Evolutionary conservation across 768 basidiomycete genomes (phyloP).

Genomic region (Cubamyces sp.): DNA sequence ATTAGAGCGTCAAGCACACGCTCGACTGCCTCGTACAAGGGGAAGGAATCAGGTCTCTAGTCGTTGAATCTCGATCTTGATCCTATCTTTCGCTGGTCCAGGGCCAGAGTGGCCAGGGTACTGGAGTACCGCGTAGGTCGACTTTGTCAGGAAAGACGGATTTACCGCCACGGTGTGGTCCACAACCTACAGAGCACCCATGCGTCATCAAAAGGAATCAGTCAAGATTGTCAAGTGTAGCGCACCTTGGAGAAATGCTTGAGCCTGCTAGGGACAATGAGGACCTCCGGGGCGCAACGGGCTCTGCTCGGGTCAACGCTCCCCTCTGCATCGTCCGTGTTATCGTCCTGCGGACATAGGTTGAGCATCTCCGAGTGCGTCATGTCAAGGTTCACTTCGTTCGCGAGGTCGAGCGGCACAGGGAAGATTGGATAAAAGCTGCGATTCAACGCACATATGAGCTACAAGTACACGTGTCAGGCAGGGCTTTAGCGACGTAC

Average conservation of each 20-base stretch:
- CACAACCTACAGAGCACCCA: constrained; percentile 56
- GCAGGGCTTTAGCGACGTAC: constrained; percentile 43
- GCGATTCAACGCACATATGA: background rate
- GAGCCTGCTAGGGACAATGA: constrained; percentile 85
- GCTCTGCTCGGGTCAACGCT: constrained; percentile 9
- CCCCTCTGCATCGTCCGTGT: constrained; percentile 42
- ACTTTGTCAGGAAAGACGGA: constrained; percentile 75
- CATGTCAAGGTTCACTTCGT: constrained; percentile 89
- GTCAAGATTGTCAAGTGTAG: constrained; percentile 7
- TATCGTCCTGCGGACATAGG: constrained; percentile 27
- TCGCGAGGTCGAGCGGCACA: constrained; percentile 68
- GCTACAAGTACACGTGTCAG: background rate
- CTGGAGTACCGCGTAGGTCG: constrained; percentile 52
- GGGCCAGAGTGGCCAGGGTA: constrained; percentile 20
- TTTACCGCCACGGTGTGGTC: constrained; percentile 83
- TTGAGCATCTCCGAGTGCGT: constrained; percentile 66
- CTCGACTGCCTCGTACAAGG: background rate
- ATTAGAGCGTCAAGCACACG: background rate
- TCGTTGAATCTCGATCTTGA: constrained; percentile 24
- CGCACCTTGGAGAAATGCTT: constrained; percentile 89
- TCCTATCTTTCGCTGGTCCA: constrained; percentile 20
- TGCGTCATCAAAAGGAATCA: background rate
- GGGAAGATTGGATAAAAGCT: constrained; percentile 98
- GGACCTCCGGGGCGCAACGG: constrained; percentile 68
- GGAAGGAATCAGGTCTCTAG: constrained; percentile 4